Base-by-base conservation (phyloP, 2,329 filamentous ascomycete species). In the Rutstroemia sp. region DNA sequence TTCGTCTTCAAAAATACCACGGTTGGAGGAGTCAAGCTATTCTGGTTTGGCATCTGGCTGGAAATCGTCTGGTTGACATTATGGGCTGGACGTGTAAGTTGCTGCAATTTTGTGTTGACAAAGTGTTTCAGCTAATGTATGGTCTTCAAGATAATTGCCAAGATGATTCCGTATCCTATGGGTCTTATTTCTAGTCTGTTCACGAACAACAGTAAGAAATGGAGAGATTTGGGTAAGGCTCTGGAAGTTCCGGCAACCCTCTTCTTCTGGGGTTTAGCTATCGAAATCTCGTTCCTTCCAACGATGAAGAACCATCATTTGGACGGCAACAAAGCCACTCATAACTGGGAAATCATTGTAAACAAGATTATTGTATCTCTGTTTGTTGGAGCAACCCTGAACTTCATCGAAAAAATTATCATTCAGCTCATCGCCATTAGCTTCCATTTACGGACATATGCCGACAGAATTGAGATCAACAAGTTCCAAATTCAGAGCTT, bases 21-120 rank as follows among this genome's bases (percentile, higher is more conserved):
- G 1, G 80, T 87, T 2, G 90, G 90, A 0, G 89, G 87, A 19
- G 90, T 96, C 0, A 68, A 83, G 60, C 75, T 96, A 46, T 75
- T 90, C 58, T 97, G 92, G 92, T 96, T 97, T 68, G 88, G 88
- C 30, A 90, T 96, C 60, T 97, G 92, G 92, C 78, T 96, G 17
- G 89, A 96, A 71, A 89, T 96, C 44, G 79, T 96, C 25, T 97
- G 92, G 92, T 78, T 92, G 60, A 90, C 90, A 0, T 77, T 96
- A 0, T 97, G 92, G 92, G 86, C 87, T 19, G 87, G 56, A 54
- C 72, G 82, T 66, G 88, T 69, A 59, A 73, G 81, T 67, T 45
- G 38, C 25, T 21, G 12, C 19, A 21, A 19, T 19, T 8, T 17
- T 21, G 5, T 2, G 19, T 21, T 23, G 23, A 30, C n/a, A 2